These are phyloP conservation scores for Agaricus sinodeliciosus DNA, from an alignment of 768 basidiomycete species.

Conservation along the genomic window DNA sequence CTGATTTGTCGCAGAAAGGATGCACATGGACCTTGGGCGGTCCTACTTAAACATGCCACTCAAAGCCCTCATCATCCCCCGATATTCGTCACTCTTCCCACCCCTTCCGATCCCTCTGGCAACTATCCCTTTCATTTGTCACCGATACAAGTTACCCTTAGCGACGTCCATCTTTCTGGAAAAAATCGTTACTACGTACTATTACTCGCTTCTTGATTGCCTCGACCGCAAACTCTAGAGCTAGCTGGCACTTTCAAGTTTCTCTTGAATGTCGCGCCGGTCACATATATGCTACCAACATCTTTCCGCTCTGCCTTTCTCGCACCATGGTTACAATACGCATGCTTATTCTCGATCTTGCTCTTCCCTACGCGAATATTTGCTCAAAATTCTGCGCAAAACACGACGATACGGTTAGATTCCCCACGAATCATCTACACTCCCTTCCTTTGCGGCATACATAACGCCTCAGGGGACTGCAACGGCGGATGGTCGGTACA, in stretches of 20 bases:
- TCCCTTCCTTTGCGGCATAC: slow-evolving; percentile 37
- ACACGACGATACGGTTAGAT: slow-evolving; percentile 31
- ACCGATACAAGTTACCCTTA: not conserved
- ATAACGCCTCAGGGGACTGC: slow-evolving; percentile 26
- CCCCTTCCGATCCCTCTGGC: not conserved
- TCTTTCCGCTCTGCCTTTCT: not conserved
- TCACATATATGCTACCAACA: not conserved
- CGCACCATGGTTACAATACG: not conserved
- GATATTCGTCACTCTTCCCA: not conserved
- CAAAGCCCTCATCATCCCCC: not conserved
- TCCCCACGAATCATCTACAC: slow-evolving; percentile 38
- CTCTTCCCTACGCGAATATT: not conserved
- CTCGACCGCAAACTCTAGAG: not conserved
- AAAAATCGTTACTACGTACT: not conserved
- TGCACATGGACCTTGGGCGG: too few relatives aligned
- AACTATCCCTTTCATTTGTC: not conserved
- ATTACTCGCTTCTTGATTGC: not conserved
- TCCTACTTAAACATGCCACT: not conserved
- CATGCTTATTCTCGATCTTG: not conserved
- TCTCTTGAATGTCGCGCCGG: slow-evolving; percentile 1
- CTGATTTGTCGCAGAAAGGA: too few relatives aligned
- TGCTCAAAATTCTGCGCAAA: slow-evolving; percentile 12
- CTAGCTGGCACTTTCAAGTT: not conserved
- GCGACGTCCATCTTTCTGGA: not conserved
- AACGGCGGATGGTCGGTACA: slow-evolving; percentile 34